Conservation (phyloP, 179 eudicot genomes). For the Gypsophila paniculata region DNA sequence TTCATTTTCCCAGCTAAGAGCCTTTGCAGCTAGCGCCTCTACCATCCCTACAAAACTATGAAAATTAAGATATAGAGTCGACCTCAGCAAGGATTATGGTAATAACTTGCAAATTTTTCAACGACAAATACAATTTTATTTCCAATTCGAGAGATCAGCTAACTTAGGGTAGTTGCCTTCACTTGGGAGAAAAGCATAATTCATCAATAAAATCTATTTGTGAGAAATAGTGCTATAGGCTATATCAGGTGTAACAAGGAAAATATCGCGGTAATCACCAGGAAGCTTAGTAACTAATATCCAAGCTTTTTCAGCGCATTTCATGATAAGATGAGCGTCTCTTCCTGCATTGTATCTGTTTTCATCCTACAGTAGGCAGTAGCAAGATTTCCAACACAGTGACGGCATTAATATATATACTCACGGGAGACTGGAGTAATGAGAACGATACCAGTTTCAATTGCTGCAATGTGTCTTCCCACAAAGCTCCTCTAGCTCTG, state of each 20-base stretch:
- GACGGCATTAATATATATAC: background rate
- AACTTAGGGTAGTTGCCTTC: background rate
- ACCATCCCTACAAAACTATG: slow-evolving; percentile 63
- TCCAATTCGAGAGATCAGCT: background rate
- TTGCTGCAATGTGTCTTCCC: slow-evolving; percentile 77
- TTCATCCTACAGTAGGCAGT: slow-evolving; percentile 57
- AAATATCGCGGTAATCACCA: slow-evolving; percentile 41
- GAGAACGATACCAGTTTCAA: slow-evolving; percentile 69
- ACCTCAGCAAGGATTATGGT: background rate
- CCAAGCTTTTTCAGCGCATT: slow-evolving; percentile 98
- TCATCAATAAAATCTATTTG: background rate
- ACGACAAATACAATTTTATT: background rate
- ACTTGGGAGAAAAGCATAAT: background rate
- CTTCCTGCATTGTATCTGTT: slow-evolving; percentile 92
- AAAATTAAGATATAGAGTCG: background rate
- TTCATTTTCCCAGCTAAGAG: slow-evolving; percentile 75
- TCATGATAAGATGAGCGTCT: slow-evolving; percentile 88
- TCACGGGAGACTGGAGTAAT: too few species aligned
- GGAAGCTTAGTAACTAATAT: slow-evolving; percentile 77
- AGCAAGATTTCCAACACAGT: background rate
- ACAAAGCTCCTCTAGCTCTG: slow-evolving; percentile 80
- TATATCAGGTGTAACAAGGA: background rate
- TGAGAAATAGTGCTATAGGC: background rate
- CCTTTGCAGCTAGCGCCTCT: slow-evolving; percentile 67
- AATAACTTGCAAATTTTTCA: background rate